Percentiles rank a stretch among this genome's conserved stretches.
These are phyloP conservation scores for Colletotrichum sp. DNA, from an alignment of 2,329 filamentous ascomycete species.

Conservation along the genomic window DNA sequence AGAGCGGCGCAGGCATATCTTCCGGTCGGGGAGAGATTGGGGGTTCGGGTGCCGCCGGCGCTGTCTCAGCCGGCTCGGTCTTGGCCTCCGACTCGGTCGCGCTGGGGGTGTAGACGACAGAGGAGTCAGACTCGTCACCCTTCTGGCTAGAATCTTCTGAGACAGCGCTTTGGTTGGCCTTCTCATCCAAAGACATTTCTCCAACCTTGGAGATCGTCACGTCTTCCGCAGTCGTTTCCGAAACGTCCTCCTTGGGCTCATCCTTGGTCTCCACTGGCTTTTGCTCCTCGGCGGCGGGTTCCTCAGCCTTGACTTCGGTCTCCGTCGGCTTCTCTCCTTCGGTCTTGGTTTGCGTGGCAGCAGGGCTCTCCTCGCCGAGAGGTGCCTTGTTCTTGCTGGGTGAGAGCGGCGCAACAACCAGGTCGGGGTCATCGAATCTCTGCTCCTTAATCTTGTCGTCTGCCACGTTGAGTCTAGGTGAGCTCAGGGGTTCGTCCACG, in stretches of 20 bases:
- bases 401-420: slow-evolving; percentile 63
- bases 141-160: slow-evolving; percentile 18
- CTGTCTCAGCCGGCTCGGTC: not conserved
- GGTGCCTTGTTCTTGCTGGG: slow-evolving; percentile 45
- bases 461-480: slow-evolving; percentile 67
- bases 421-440: slow-evolving; percentile 59
- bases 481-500: slow-evolving; percentile 78
- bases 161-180: not conserved
- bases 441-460: slow-evolving; percentile 59
- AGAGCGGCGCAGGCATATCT: slow-evolving; percentile 73
- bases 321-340: not conserved
- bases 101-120: slow-evolving; percentile 26
- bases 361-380: slow-evolving; percentile 14
- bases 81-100: slow-evolving; percentile 12
- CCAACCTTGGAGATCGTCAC: slow-evolving; percentile 5
- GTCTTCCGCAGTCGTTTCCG: not conserved
- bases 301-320: slow-evolving; percentile 8
- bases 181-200: slow-evolving; percentile 16
- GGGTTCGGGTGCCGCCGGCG: not conserved
- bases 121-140: slow-evolving; percentile 30
- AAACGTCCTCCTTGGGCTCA: not conserved
- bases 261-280: not conserved
- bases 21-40: slow-evolving; percentile 62
- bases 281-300: not conserved
- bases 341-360: slow-evolving; percentile 18